Evolutionary conservation across 208 protist species (phyloP).

Genomic region (Crithidia expoeki): DNA sequence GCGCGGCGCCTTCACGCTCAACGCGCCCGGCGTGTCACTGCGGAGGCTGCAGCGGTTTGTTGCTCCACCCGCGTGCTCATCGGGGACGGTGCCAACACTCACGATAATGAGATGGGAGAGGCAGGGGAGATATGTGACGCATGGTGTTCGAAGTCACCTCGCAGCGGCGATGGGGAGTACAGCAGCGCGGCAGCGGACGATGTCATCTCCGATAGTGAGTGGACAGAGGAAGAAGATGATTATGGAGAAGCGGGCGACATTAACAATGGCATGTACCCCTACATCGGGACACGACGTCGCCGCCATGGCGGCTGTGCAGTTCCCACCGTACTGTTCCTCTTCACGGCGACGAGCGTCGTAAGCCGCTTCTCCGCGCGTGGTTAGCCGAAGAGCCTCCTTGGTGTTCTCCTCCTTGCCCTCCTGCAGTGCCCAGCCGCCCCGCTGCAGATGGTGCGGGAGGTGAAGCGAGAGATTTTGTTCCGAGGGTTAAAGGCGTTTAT

Average conservation of each 20-base stretch:
- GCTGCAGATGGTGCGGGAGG: conserved; percentile 39
- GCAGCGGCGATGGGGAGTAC: no score
- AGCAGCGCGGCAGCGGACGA: neutral
- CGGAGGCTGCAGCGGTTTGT: neutral
- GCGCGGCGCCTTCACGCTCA: conserved; percentile 7
- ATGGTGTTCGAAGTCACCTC: no score
- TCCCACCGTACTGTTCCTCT: conserved; percentile 10
- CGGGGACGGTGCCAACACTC: neutral
- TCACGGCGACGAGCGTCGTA: conserved; percentile 42
- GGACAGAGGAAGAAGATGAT: conserved; percentile 3
- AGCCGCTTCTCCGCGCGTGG: conserved; percentile 37
- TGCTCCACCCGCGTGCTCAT: conserved; percentile 6
- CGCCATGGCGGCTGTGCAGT: neutral
- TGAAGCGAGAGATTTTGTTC: conserved; percentile 51
- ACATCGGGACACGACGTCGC: neutral
- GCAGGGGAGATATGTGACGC: no score
- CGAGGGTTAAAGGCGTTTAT: conserved; percentile 51
- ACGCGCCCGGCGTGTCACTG: neutral
- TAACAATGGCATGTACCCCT: neutral
- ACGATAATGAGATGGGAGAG: neutral
- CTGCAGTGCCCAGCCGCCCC: conserved; percentile 44
- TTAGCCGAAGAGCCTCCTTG: conserved; percentile 53
- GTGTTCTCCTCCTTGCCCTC: conserved; percentile 44
- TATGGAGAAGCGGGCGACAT: neutral
- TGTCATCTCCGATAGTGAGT: conserved; percentile 6